phyloP scores from a whole-genome alignment of 2,329 filamentous ascomycete species.

The Neodidymelliopsis sp. region DNA sequence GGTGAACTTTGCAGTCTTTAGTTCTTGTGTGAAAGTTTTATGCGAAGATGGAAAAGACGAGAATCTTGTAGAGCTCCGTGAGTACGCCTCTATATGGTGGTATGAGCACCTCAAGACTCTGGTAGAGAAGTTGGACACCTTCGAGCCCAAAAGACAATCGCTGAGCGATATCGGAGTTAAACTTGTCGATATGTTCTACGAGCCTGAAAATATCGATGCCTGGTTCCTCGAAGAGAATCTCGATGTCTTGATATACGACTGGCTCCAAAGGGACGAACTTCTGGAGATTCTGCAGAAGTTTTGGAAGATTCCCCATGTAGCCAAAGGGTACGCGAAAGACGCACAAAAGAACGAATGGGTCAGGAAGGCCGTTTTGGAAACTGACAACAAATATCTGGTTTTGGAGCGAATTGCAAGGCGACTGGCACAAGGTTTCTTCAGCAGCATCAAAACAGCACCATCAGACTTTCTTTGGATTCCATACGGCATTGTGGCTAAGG shows the following conservation, averaged over 20 bases:
- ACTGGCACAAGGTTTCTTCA: too few species aligned
- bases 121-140: slow-evolving; percentile 11
- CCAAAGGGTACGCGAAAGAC: slow-evolving; percentile 14
- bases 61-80: neutral
- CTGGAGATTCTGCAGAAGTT: slow-evolving; percentile 13
- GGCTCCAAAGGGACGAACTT: neutral
- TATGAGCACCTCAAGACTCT: slow-evolving; percentile 16
- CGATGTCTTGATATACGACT: slow-evolving; percentile 4
- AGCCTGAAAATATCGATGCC: slow-evolving; percentile 4
- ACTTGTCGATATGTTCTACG: slow-evolving; percentile 7
- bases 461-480: too few species aligned
- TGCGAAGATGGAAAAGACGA: neutral
- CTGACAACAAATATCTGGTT: too few species aligned
- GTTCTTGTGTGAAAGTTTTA: neutral
- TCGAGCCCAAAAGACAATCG: slow-evolving; percentile 5
- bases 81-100: slow-evolving; percentile 11
- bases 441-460: too few species aligned
- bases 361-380: too few species aligned
- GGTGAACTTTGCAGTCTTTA: neutral
- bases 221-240: slow-evolving; percentile 2
- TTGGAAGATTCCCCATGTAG: slow-evolving; percentile 17
- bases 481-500: too few species aligned
- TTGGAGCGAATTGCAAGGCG: too few species aligned
- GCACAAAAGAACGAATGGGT: slow-evolving; percentile 17
- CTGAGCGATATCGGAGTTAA: slow-evolving; percentile 7